phyloP scores from a whole-genome alignment of 2,329 filamentous ascomycete genomes.

The Aspergillus floridensis region DNA sequence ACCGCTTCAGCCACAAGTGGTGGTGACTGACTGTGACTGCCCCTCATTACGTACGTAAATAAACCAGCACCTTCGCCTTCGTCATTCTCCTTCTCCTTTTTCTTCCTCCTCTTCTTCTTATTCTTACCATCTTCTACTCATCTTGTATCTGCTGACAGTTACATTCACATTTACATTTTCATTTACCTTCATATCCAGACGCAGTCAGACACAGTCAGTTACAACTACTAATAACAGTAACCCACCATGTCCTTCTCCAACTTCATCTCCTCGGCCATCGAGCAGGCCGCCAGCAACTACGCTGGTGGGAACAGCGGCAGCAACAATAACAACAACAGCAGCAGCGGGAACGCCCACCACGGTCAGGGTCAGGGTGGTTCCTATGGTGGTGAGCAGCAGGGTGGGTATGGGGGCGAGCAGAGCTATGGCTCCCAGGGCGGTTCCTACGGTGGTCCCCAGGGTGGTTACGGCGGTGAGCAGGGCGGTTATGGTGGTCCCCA shows the following conservation, averaged over 20 bases:
- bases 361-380: neutral
- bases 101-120: neutral
- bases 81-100: neutral
- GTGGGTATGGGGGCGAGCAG: neutral
- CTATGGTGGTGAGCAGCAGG: neutral
- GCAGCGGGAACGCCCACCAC: neutral
- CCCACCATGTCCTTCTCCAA: slow-evolving; percentile 27
- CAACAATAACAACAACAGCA: neutral
- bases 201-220: neutral
- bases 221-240: too few species aligned
- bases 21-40: neutral
- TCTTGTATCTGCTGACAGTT: neutral
- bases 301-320: slow-evolving; percentile 8
- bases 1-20: neutral
- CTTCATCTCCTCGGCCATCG: slow-evolving; percentile 16
- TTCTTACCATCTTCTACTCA: neutral
- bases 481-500: neutral
- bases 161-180: too few species aligned
- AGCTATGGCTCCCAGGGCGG: neutral
- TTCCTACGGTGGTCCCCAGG: neutral
- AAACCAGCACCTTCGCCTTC: slow-evolving; percentile 1
- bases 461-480: neutral
- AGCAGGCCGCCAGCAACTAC: slow-evolving; percentile 13
- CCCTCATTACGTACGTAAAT: slow-evolving; percentile 3
- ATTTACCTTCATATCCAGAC: neutral